Evolutionary conservation across 768 basidiomycete genomes (phyloP).

Genomic region (Leccinum disarticulatum): DNA sequence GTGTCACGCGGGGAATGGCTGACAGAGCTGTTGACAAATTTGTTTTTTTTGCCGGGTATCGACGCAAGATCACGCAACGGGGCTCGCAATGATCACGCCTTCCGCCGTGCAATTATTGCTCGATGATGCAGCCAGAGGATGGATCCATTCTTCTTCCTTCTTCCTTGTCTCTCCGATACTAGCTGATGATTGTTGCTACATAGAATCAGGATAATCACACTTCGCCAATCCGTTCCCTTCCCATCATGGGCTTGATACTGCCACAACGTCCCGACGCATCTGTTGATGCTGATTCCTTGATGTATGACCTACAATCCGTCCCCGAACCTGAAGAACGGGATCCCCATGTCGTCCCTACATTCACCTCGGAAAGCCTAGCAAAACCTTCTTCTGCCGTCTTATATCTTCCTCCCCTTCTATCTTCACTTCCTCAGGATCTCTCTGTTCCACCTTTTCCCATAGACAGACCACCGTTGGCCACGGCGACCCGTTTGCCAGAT

Average conservation of each 20-base stretch:
- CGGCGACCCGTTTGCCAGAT: slow-evolving; percentile 75
- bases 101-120: slow-evolving; percentile 2
- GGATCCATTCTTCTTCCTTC: not conserved
- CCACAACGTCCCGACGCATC: slow-evolving; percentile 1
- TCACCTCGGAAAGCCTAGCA: slow-evolving; percentile 39
- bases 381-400: slow-evolving; percentile 53
- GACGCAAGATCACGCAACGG: slow-evolving; percentile 36
- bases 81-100: slow-evolving; percentile 16
- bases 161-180: not conserved
- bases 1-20: not conserved
- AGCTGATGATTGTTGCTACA: slow-evolving; percentile 8
- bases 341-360: slow-evolving; percentile 58
- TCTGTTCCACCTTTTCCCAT: slow-evolving; percentile 25
- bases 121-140: not conserved
- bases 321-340: slow-evolving; percentile 31
- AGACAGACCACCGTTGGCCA: slow-evolving; percentile 49
- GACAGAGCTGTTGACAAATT: slow-evolving; percentile 11
- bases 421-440: slow-evolving; percentile 59
- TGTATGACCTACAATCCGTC: slow-evolving; percentile 2
- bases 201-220: not conserved
- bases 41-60: slow-evolving; percentile 6
- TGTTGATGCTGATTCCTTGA: not conserved
- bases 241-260: slow-evolving; percentile 22
- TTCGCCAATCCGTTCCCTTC: not conserved
- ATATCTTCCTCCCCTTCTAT: slow-evolving; percentile 84